These are phyloP conservation scores for Candida glucosophila DNA, from an alignment of 1,139 yeast species.

Conservation along the genomic window DNA sequence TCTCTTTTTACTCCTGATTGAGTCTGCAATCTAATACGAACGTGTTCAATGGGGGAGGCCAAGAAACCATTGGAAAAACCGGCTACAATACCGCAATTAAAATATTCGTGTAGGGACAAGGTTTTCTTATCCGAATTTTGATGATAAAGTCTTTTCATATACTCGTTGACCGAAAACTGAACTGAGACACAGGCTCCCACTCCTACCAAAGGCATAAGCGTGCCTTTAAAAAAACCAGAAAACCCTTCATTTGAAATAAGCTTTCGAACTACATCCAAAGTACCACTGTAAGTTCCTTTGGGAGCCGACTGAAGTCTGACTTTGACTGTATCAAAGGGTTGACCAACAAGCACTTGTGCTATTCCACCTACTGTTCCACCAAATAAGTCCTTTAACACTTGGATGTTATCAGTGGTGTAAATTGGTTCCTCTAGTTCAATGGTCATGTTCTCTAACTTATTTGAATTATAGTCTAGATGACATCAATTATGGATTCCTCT, in stretches of 20 bases:
- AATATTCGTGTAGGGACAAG: constrained; percentile 50
- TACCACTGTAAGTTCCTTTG: constrained; percentile 65
- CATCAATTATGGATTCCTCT: no score
- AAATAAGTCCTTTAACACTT: constrained; percentile 71
- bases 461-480: no score
- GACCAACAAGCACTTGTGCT: constrained; percentile 92
- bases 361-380: constrained; percentile 94
- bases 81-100: constrained; percentile 76
- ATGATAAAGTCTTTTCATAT: constrained; percentile 71
- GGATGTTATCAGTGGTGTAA: constrained; percentile 28
- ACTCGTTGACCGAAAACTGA: constrained; percentile 77
- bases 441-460: constrained; percentile 17
- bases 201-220: constrained; percentile 75
- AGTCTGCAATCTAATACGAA: constrained; percentile 84
- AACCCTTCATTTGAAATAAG: constrained; percentile 70
- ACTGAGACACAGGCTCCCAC: constrained; percentile 93
- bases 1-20: constrained; percentile 45
- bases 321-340: constrained; percentile 91
- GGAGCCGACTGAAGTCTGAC: constrained; percentile 85
- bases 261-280: constrained; percentile 67
- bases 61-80: constrained; percentile 83
- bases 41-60: constrained; percentile 89
- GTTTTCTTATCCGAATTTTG: constrained; percentile 31
- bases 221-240: constrained; percentile 81
- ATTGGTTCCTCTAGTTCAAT: constrained; percentile 42